Evolutionary conservation across 306 rosid genomes (phyloP).

Genomic region (Rosa multiflora): DNA sequence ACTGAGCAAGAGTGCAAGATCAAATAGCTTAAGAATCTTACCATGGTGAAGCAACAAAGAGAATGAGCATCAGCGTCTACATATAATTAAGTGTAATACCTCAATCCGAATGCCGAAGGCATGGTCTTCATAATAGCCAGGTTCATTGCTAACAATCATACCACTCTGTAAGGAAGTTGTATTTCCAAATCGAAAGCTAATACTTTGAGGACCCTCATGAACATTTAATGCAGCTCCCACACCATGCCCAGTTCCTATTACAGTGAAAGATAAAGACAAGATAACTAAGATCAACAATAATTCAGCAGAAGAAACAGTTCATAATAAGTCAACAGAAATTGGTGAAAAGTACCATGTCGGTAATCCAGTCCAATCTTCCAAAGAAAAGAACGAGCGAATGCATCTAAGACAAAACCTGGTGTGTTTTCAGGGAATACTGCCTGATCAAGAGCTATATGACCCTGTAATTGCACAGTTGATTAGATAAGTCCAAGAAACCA

Average conservation of each 20-base stretch:
- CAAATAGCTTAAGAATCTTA: neutral
- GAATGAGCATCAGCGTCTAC: neutral
- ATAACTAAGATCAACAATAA: neutral
- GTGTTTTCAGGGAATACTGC: slow-evolving; percentile 86
- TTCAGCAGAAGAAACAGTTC: neutral
- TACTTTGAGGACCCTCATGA: slow-evolving; percentile 96
- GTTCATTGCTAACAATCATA: slow-evolving; percentile 96
- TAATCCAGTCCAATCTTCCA: slow-evolving; percentile 99
- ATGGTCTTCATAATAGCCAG: slow-evolving; percentile 96
- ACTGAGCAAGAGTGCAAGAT: slow-evolving; percentile 4
- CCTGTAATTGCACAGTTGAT: slow-evolving; percentile 53
- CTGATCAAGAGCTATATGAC: slow-evolving; percentile 90
- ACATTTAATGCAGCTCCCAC: slow-evolving; percentile 98
- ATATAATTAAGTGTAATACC: slow-evolving; percentile 34
- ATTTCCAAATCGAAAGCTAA: slow-evolving; percentile 87
- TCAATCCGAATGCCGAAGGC: slow-evolving; percentile 94
- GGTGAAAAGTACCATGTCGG: slow-evolving; percentile 67
- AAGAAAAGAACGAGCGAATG: slow-evolving; percentile 90
- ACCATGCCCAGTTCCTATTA: slow-evolving; percentile 90
- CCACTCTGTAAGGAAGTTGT: slow-evolving; percentile 66
- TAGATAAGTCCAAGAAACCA: slow-evolving; percentile 23
- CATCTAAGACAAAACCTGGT: slow-evolving; percentile 95
- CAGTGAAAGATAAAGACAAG: neutral
- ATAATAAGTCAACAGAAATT: neutral
- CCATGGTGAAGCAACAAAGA: neutral